Evolutionary conservation across 1,139 yeast genomes (phyloP).

Genomic region (Meyerozyma elateridarum): DNA sequence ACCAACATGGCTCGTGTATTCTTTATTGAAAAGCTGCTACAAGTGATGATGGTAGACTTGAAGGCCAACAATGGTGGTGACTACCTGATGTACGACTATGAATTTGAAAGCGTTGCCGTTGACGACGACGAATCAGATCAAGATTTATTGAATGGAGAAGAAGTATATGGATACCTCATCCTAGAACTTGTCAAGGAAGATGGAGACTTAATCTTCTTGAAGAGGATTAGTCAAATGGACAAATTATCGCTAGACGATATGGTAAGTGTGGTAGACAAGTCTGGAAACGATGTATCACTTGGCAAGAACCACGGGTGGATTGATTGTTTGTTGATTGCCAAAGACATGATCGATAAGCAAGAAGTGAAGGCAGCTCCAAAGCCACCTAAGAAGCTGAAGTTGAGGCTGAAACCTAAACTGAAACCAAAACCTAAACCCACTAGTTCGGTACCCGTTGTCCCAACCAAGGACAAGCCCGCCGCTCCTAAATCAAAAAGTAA

Average conservation of each 20-base stretch:
- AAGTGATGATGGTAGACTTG: constrained; percentile 41
- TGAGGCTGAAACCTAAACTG: too few species aligned
- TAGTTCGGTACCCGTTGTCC: not conserved
- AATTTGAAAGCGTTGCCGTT: constrained; percentile 43
- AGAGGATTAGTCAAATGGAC: constrained; percentile 30
- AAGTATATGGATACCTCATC: constrained; percentile 55
- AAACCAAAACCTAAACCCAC: not conserved
- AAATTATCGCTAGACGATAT: constrained; percentile 21
- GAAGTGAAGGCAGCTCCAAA: not conserved
- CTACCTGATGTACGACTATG: constrained; percentile 76
- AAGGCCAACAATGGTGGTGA: constrained; percentile 52
- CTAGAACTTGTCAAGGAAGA: constrained; percentile 54
- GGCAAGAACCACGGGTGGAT: constrained; percentile 44
- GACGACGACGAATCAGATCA: constrained; percentile 41
- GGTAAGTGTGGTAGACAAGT: constrained; percentile 35
- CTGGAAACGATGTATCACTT: constrained; percentile 28
- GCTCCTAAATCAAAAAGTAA: not conserved
- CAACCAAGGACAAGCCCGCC: constrained; percentile 1
- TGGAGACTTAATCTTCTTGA: constrained; percentile 57
- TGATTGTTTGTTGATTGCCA: constrained; percentile 41
- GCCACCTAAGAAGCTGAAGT: not conserved
- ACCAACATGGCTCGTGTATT: constrained; percentile 44
- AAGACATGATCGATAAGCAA: constrained; percentile 26
- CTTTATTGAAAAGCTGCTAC: constrained; percentile 32
- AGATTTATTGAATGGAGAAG: constrained; percentile 18